Evolutionary conservation across 2,329 filamentous ascomycete species (phyloP).

Genomic region (Acephala macrosclerotiorum): DNA sequence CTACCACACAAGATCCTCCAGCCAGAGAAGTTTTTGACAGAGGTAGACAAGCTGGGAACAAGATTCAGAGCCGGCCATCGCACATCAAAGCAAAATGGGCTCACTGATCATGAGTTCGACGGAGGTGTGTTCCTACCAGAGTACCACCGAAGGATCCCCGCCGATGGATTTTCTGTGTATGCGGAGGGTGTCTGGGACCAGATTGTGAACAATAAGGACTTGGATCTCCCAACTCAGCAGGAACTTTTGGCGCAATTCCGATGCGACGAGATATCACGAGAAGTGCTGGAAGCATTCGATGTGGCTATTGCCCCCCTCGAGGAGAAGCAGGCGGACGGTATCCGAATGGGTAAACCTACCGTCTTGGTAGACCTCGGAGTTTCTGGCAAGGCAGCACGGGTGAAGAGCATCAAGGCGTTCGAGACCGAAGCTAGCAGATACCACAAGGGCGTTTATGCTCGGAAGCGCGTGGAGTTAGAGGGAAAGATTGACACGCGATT

Average conservation of each 20-base stretch:
- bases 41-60: conserved; percentile 79
- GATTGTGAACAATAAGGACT: conserved; percentile 98
- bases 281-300: conserved; percentile 87
- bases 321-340: conserved; percentile 79
- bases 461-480: conserved; percentile 86
- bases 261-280: conserved; percentile 94
- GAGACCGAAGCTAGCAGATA: conserved; percentile 91
- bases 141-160: conserved; percentile 94
- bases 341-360: conserved; percentile 73
- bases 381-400: conserved; percentile 75
- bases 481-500: conserved; percentile 87
- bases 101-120: conserved; percentile 74
- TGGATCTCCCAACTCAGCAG: conserved; percentile 96
- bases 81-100: conserved; percentile 66
- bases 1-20: conserved; percentile 97
- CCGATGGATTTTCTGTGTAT: conserved; percentile 95
- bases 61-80: conserved; percentile 85
- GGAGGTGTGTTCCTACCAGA: conserved; percentile 89
- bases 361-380: conserved; percentile 79
- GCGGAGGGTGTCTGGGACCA: conserved; percentile 97
- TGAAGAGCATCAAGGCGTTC: conserved; percentile 81
- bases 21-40: conserved; percentile 85
- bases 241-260: conserved; percentile 96
- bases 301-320: conserved; percentile 83
- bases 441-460: conserved; percentile 91